Conservation (phyloP, 2,329 filamentous ascomycete species). For the Calonectria multiphialidica region DNA sequence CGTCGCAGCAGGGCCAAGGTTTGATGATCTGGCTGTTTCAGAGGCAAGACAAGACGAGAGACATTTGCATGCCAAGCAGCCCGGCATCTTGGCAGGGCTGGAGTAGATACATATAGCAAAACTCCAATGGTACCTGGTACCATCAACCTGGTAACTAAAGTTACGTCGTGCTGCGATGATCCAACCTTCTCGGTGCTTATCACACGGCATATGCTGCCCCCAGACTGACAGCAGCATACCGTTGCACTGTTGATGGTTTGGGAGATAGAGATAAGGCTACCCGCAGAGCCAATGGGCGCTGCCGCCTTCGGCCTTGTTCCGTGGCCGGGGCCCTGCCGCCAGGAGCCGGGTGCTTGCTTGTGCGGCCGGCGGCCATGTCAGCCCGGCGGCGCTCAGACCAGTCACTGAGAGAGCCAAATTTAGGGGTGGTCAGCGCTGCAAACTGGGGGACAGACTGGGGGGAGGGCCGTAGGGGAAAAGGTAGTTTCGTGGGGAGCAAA, state of each 20-base stretch:
- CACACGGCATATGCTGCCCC: neutral
- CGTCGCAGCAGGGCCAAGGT: neutral
- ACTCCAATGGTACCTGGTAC: neutral
- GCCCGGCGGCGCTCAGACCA: neutral
- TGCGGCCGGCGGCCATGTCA: conserved; percentile 3
- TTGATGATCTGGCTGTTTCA: neutral
- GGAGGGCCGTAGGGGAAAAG: no score
- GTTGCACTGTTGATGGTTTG: neutral
- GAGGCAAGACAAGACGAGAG: neutral
- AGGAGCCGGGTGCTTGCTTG: neutral
- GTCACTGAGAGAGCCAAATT: neutral
- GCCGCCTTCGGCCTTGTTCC: neutral
- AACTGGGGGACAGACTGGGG: no score
- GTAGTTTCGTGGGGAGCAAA: conserved; percentile 10
- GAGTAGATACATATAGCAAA: neutral
- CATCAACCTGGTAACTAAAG: neutral
- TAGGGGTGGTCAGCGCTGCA: neutral
- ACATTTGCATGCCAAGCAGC: conserved; percentile 4
- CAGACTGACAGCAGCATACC: neutral
- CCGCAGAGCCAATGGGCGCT: neutral
- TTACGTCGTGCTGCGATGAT: neutral
- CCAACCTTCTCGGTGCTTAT: neutral
- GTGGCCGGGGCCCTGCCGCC: neutral
- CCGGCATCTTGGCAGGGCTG: conserved; percentile 5
- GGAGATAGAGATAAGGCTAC: neutral